Evolutionary conservation across 306 rosid genomes (phyloP), one percentile per base, ranked within the genome.

Genomic region (Vigna angularis): DNA sequence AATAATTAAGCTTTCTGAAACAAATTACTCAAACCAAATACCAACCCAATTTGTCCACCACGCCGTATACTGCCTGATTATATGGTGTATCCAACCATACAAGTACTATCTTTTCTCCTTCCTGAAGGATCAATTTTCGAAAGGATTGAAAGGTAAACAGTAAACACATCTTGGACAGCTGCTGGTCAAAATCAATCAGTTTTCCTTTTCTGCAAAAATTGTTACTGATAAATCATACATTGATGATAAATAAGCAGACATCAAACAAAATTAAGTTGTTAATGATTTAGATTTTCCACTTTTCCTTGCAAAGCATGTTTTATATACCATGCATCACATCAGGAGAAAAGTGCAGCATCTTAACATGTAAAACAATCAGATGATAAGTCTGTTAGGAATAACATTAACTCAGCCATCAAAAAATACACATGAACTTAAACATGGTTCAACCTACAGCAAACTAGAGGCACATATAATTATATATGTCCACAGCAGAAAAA

Each of bases 101-200:
- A 76, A 95, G 98, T 76, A 95, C 96, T 85, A 95, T 86, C 85
- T 93, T 95, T 84, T 95, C 98, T 73, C 98, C 98, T 95, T 95
- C 98, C 85, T 95, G 97, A 85, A 95, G 98, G 79, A 95, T 83
- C 88, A 92, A 79, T 86, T 95, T 95, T 79, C 91, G 83, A 71
- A 89, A 85, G 67, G 98, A 95, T 83, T 91, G 98, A 72, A 89
- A 83, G 61, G 97, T 91, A 81, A 90, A 95, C 79, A 95, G 57
- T 56, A 85, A 72, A 79, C 98, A 95, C 98, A 95, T 89, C 83
- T 89, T 91, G 70, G 92, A 85, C 71, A 95, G 87, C 85, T 95
- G 87, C 82, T 76, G 73, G 51, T 95, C 98, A 91, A 87, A 88
- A 83, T 48, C 88, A 66, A 85, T 67, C 68, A 81, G 75, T 75